Conservation (phyloP, 257 asterid genomes). For the Leonotis leonurus region DNA sequence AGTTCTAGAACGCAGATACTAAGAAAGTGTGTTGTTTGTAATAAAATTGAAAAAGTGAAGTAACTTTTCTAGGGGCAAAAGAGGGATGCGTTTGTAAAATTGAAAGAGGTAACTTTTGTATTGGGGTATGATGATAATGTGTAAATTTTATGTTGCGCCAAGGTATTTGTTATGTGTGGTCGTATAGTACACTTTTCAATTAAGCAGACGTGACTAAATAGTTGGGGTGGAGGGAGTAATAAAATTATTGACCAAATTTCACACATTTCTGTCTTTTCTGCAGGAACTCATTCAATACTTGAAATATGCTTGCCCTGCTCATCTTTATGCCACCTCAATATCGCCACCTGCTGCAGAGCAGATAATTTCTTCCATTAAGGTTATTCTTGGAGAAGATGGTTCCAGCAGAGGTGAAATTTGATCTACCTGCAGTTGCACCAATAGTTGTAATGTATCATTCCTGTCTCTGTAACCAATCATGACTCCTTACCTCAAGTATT, state of each 20-base stretch:
- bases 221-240: no score
- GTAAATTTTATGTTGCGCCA: no score
- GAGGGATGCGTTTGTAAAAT: no score
- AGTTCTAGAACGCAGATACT: no score
- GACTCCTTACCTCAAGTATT: constrained; percentile 6
- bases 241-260: constrained; percentile 1
- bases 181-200: no score
- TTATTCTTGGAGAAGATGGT: constrained; percentile 97
- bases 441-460: not conserved
- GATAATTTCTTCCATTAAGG: constrained; percentile 80
- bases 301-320: constrained; percentile 93
- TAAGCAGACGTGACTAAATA: no score
- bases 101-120: no score
- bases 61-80: no score
- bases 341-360: constrained; percentile 98
- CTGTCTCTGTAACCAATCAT: not conserved
- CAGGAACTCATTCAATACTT: constrained; percentile 84
- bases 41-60: no score
- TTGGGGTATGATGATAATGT: no score
- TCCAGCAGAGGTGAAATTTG: constrained; percentile 72
- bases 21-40: no score
- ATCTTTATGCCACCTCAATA: constrained; percentile 88
- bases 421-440: constrained; percentile 12
- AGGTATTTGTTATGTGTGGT: no score
- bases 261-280: constrained; percentile 6